These are phyloP conservation scores for Podospora australis DNA, from an alignment of 495 filamentous ascomycete species.

Conservation along the genomic window DNA sequence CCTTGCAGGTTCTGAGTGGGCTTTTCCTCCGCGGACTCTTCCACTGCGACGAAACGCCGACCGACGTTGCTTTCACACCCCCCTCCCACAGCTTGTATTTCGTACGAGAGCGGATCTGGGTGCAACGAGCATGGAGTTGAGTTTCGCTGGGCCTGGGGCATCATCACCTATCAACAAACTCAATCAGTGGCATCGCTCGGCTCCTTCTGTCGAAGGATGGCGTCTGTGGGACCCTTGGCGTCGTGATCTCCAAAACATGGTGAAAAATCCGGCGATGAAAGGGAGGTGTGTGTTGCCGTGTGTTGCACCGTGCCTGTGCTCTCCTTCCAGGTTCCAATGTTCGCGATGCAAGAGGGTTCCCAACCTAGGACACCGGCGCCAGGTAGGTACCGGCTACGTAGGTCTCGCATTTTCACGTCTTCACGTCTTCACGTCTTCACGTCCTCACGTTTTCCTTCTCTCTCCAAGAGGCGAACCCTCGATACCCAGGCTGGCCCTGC, in stretches of 20 bases:
- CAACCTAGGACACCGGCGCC: constrained; percentile 15
- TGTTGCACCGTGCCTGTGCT: background rate
- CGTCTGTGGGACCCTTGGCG: constrained; percentile 15
- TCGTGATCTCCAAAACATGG: constrained; percentile 7
- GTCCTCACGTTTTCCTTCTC: no score
- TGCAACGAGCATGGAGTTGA: no score
- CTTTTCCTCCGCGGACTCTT: background rate
- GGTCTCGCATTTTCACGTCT: no score
- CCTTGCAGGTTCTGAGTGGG: no score
- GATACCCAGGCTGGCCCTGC: background rate
- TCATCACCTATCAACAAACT: no score
- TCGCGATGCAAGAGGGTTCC: constrained; percentile 21
- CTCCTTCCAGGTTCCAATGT: no score
- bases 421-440: no score
- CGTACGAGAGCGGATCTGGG: background rate
- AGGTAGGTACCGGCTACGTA: constrained; percentile 11
- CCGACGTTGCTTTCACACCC: background rate
- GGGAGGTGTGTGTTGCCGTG: constrained; percentile 2
- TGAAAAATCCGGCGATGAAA: background rate
- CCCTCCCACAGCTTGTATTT: background rate
- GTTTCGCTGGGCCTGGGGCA: no score
- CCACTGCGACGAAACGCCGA: background rate
- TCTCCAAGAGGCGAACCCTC: background rate
- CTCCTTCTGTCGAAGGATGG: background rate
- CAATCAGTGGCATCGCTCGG: constrained; percentile 6